Conservation (phyloP, 371 early-diverging fungal species). For the Mortierella sp. region DNA sequence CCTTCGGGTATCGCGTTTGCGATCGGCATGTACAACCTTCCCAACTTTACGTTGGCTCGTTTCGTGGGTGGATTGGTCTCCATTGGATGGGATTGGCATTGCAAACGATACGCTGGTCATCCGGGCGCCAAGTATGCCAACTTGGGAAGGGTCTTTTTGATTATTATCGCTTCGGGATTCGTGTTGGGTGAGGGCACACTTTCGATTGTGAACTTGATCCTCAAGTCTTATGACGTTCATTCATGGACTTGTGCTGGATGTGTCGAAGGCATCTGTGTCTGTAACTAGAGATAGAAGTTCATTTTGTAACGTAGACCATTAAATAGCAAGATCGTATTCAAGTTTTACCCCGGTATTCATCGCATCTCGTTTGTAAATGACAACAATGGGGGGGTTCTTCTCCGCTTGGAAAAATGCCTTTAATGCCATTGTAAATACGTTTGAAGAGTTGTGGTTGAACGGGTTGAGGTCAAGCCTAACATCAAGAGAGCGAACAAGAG, state of each 20-base stretch:
- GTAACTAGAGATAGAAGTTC: conserved; percentile 12
- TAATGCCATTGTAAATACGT: too few species aligned
- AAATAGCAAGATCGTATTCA: too few species aligned
- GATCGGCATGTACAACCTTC: conserved; percentile 87
- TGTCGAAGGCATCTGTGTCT: conserved; percentile 31
- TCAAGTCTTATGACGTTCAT: conserved; percentile 32
- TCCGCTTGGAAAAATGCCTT: too few species aligned
- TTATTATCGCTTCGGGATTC: conserved; percentile 82
- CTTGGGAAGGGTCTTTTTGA: conserved; percentile 65
- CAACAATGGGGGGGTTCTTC: too few species aligned
- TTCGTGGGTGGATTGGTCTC: conserved; percentile 73
- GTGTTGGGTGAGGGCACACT: conserved; percentile 87
- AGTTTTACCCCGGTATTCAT: too few species aligned
- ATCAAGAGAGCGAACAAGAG: too few species aligned
- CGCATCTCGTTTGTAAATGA: too few species aligned
- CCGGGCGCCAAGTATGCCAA: conserved; percentile 28
- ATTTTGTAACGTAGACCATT: too few species aligned
- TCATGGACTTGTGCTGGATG: conserved; percentile 43
- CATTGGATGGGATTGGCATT: conserved; percentile 61
- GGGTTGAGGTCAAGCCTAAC: too few species aligned
- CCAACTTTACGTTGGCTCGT: conserved; percentile 81
- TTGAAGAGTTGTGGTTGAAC: too few species aligned
- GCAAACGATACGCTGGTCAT: conserved; percentile 31
- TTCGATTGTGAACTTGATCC: conserved; percentile 65
- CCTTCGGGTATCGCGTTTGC: conserved; percentile 87